Base-by-base conservation (phyloP, 257 asterid species). In the Linderniella brevidens region DNA sequence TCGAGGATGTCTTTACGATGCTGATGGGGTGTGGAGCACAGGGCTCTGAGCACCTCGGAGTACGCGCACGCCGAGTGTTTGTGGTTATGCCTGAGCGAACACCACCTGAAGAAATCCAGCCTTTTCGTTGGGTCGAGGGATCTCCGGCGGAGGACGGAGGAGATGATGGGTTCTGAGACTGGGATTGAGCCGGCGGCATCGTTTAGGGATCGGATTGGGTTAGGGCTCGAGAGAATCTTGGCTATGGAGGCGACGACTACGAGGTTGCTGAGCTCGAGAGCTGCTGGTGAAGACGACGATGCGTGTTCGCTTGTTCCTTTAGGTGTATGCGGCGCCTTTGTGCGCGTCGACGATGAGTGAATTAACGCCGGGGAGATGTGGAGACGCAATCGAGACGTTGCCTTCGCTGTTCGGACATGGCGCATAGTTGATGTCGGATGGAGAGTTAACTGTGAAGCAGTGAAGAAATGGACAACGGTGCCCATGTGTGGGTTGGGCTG, bases 101-200 rank as follows among this genome's bases (percentile, higher is more conserved):
- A 78, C 92, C 95, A 83, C 15, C 48, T 59, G 70, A 87, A 87
- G 61, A 88, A 88, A 6, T 67, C 80, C 54, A 88, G 53, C 53
- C 75, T 84, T 48, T 35, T 79, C 17, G 75, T 49, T 1, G 72
- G 68, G 17, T 69, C 78, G 16, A 88, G 68, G 19, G 84, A 74
- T 17, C 68, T 70, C 8, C 87, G 80, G 19, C 67, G 68, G 49
- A 88, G 80, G 25, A 85, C 54, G 38, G 66, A 82, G 25, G 78
- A 79, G 37, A 88, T 87, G 25, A 76, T 65, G 48, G 68, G 78
- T 55, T 80, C 78, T 1, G 85, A 68, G 45, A 88, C 49, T 42
- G 70, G 61, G 46, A 74, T 64, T 4, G 77, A 56, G 10, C 55
- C 72, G 4, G 54, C 65, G 37, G 68, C 59, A 32, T 54, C 62